These are phyloP conservation scores for Clonostachys solani DNA, from an alignment of 2,329 filamentous ascomycete genomes.

Conservation along the genomic window DNA sequence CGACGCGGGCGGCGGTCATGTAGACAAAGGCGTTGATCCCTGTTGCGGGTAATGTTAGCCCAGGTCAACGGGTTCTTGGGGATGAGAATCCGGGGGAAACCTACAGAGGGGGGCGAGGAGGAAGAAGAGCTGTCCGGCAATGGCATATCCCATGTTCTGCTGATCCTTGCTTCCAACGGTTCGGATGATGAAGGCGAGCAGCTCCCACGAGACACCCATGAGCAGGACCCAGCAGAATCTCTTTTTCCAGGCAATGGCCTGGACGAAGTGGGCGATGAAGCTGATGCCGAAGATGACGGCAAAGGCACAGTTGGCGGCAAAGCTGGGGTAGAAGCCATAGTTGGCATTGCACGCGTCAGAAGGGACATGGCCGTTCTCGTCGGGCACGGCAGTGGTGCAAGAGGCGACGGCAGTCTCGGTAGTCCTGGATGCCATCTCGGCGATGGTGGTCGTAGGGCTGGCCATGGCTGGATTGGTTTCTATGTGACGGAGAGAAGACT, in stretches of 20 bases:
- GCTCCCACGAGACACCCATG: constrained; percentile 33
- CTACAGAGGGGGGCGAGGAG: constrained; percentile 34
- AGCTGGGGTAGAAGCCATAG: constrained; percentile 24
- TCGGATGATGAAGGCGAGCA: constrained; percentile 27
- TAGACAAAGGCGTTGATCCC: constrained; percentile 39
- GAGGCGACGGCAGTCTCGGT: too few species aligned
- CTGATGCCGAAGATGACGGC: constrained; percentile 20
- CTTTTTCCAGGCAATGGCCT: constrained; percentile 23
- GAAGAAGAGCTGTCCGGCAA: constrained; percentile 26
- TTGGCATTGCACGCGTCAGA: constrained; percentile 22
- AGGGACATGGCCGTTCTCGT: constrained; percentile 21
- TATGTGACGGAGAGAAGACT: too few species aligned
- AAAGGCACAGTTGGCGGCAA: constrained; percentile 23
- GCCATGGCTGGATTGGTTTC: too few species aligned
- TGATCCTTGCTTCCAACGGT: constrained; percentile 28
- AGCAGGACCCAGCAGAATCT: constrained; percentile 31
- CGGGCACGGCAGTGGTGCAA: constrained; percentile 25
- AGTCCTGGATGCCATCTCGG: too few species aligned
- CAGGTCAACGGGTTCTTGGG: constrained; percentile 2
- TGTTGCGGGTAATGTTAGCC: constrained; percentile 1
- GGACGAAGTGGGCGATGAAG: constrained; percentile 16
- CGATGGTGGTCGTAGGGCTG: too few species aligned
- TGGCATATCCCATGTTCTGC: constrained; percentile 23
- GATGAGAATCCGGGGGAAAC: not conserved
- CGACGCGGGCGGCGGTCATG: constrained; percentile 34